phyloP scores from a whole-genome alignment of 306 rosid genomes.

The Trifolium subterraneum region DNA sequence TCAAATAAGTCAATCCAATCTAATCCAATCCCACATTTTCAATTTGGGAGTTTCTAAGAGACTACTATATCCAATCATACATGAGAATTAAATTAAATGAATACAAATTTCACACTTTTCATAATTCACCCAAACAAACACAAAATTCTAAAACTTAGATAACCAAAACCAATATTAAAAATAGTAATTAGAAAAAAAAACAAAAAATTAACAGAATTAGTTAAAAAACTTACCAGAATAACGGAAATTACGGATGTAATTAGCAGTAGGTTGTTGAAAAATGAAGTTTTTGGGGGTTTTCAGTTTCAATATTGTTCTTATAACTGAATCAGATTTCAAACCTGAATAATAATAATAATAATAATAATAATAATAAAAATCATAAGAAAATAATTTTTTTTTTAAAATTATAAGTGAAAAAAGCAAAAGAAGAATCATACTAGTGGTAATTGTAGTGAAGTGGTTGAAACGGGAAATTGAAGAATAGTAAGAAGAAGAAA shows the following conservation, averaged over 20 bases:
- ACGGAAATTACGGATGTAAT: slow-evolving; percentile 40
- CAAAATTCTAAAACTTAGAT: not conserved
- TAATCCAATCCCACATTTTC: slow-evolving; percentile 10
- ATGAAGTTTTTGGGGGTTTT: not conserved
- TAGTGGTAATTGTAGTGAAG: not conserved
- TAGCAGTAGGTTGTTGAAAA: slow-evolving; percentile 37
- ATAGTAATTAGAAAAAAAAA: not conserved
- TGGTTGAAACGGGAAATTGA: slow-evolving; percentile 37
- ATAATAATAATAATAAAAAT: too few relatives aligned
- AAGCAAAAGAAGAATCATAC: slow-evolving; percentile 14
- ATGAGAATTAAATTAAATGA: slow-evolving; percentile 13
- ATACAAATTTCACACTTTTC: not conserved
- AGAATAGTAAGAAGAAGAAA: not conserved
- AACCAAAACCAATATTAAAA: not conserved
- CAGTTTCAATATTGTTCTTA: slow-evolving; percentile 34
- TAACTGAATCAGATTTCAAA: slow-evolving; percentile 38
- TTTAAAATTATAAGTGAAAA: not conserved
- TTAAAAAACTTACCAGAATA: slow-evolving; percentile 49
- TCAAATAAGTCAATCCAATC: not conserved
- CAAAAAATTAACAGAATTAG: not conserved
- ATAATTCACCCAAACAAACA: slow-evolving; percentile 5
- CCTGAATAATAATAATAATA: slow-evolving; percentile 42
- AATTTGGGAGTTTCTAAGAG: not conserved
- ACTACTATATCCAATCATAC: not conserved
- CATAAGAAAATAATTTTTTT: not conserved